These are phyloP conservation scores for Entophlyctis luteolus DNA, from an alignment of 192 early-diverging fungal genomes.

Conservation along the genomic window DNA sequence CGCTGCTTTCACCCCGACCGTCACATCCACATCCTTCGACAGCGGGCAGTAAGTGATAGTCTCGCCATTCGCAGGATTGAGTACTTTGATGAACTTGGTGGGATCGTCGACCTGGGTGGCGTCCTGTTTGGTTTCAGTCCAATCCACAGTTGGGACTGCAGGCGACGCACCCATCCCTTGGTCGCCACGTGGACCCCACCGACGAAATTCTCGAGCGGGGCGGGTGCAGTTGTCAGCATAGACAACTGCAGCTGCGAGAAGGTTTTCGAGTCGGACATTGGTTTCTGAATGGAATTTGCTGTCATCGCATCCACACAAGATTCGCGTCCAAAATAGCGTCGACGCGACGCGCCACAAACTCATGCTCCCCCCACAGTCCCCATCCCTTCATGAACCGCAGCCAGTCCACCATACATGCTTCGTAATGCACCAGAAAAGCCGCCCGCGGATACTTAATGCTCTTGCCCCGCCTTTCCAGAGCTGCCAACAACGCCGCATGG, in stretches of 20 bases:
- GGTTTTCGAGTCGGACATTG: neutral
- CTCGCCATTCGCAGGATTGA: slow-evolving; percentile 59
- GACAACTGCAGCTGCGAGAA: no score
- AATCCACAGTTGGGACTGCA: neutral
- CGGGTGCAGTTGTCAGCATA: neutral
- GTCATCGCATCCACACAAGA: neutral
- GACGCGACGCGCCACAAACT: neutral
- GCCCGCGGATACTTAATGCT: neutral
- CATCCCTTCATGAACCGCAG: slow-evolving; percentile 5
- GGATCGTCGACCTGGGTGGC: neutral
- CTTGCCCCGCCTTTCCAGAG: neutral
- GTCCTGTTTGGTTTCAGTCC: neutral
- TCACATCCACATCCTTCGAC: slow-evolving; percentile 54
- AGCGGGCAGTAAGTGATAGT: slow-evolving; percentile 65
- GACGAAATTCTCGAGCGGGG: slow-evolving; percentile 29
- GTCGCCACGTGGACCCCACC: slow-evolving; percentile 19
- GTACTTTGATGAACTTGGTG: slow-evolving; percentile 49
- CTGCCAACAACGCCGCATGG: neutral
- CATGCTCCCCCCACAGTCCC: neutral
- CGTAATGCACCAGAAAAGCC: slow-evolving; percentile 1
- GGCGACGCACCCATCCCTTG: neutral
- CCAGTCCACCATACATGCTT: slow-evolving; percentile 1
- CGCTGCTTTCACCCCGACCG: slow-evolving; percentile 56
- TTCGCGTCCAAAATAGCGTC: neutral
- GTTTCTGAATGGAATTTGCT: neutral